These are phyloP conservation scores for Orobanche coerulescens DNA, from an alignment of 257 asterid species.

Conservation along the genomic window DNA sequence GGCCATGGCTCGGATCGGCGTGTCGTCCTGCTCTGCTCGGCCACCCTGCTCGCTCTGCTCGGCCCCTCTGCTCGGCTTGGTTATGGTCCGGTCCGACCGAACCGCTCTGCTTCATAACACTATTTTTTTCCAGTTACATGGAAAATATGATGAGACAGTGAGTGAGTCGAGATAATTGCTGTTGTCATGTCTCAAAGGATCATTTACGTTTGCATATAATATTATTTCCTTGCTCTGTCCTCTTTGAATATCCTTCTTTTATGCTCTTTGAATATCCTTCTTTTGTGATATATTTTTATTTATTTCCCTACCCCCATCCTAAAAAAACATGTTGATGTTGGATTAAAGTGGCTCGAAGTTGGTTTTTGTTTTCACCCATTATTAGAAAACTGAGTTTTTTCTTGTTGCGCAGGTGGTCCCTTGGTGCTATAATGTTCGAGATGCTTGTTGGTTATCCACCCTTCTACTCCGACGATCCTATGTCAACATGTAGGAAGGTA, in stretches of 20 bases:
- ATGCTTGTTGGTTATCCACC: conserved; percentile 99
- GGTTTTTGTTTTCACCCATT: conserved; percentile 8
- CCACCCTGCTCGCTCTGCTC: no score
- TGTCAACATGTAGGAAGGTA: conserved; percentile 99
- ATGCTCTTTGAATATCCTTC: conserved; percentile 10
- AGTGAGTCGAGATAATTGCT: no score
- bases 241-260: neutral
- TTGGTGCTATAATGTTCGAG: conserved; percentile 98
- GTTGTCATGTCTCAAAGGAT: no score
- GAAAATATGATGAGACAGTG: no score
- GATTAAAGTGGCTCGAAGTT: conserved; percentile 13
- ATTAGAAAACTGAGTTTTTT: conserved; percentile 19
- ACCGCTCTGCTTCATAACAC: no score
- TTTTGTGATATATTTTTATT: conserved; percentile 1
- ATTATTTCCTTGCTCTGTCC: neutral
- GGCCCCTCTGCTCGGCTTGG: no score
- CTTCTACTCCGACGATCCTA: conserved; percentile 95
- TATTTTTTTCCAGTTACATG: no score
- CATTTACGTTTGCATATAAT: neutral
- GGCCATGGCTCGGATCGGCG: no score
- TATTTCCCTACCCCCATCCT: neutral
- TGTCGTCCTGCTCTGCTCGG: no score
- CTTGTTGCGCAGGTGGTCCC: conserved; percentile 85
- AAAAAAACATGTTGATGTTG: neutral
- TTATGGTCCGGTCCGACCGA: no score